A percentile compares a stretch with the other conserved stretches of the same genome.
phyloP scores from a whole-genome alignment of 805 yeast genomes.

The Kodamaea kaohsiungensis region DNA sequence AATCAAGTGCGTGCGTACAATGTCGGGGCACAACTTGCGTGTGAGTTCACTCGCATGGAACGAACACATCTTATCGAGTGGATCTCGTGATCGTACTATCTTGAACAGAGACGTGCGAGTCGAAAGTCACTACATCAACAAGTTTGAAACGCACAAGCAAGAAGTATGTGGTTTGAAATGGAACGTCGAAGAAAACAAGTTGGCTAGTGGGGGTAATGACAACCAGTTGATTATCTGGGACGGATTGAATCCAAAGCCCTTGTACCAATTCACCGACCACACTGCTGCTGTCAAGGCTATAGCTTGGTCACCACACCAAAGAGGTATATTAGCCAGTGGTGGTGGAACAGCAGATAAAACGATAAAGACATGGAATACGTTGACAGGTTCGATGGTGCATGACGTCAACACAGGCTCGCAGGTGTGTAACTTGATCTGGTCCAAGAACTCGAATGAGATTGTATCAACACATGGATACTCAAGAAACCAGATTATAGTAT shows the following conservation, averaged over 20 bases:
- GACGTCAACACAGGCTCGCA: constrained; percentile 96
- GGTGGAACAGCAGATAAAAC: constrained; percentile 96
- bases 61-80: constrained; percentile 82
- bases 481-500: constrained; percentile 83
- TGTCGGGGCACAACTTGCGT: constrained; percentile 87
- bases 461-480: constrained; percentile 96
- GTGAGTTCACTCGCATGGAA: constrained; percentile 94
- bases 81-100: constrained; percentile 82
- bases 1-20: constrained; percentile 78
- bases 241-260: constrained; percentile 66
- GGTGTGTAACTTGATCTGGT: constrained; percentile 93
- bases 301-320: constrained; percentile 96
- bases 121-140: constrained; percentile 75
- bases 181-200: constrained; percentile 87
- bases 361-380: constrained; percentile 89
- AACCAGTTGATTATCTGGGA: constrained; percentile 88
- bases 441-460: constrained; percentile 85
- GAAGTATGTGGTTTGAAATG: constrained; percentile 96
- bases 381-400: constrained; percentile 68
- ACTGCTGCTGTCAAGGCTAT: constrained; percentile 95
- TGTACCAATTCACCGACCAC: constrained; percentile 77
- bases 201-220: constrained; percentile 96
- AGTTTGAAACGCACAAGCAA: constrained; percentile 77
- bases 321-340: constrained; percentile 91
- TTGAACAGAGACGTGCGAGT: constrained; percentile 89